phyloP scores from a whole-genome alignment of 805 yeast genomes.

The Lachancea sp. region DNA sequence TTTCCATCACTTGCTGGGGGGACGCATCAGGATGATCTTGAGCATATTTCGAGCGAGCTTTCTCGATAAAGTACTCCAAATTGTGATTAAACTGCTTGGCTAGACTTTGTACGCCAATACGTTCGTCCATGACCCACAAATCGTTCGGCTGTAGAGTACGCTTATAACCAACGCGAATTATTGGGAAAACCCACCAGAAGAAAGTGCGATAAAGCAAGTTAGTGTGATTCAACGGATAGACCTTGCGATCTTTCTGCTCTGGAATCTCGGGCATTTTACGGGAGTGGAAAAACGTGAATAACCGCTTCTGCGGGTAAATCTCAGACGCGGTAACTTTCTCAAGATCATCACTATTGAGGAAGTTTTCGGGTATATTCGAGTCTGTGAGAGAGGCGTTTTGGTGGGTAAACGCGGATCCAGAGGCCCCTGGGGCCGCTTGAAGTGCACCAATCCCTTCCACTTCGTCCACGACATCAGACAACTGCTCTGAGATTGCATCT shows the following conservation, averaged over 20 bases:
- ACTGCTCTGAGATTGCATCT: too few species aligned
- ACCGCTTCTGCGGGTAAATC: slow-evolving; percentile 39
- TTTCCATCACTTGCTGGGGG: slow-evolving; percentile 35
- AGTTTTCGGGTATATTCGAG: slow-evolving; percentile 28
- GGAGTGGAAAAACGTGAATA: slow-evolving; percentile 45
- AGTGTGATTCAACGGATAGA: slow-evolving; percentile 42
- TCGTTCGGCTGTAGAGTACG: slow-evolving; percentile 64
- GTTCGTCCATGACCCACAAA: slow-evolving; percentile 42
- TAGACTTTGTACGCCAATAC: slow-evolving; percentile 39
- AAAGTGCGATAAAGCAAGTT: slow-evolving; percentile 41
- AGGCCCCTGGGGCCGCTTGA: background rate
- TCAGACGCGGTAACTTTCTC: slow-evolving; percentile 34
- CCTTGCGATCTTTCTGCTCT: slow-evolving; percentile 40
- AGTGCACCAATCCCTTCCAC: background rate
- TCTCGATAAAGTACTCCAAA: slow-evolving; percentile 31
- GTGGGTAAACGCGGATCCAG: background rate
- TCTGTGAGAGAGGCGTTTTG: slow-evolving; percentile 12
- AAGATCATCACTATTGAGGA: slow-evolving; percentile 29
- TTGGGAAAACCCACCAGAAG: slow-evolving; percentile 64
- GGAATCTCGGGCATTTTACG: slow-evolving; percentile 48
- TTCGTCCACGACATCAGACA: background rate
- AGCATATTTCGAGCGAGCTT: slow-evolving; percentile 30
- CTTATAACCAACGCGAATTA: slow-evolving; percentile 61
- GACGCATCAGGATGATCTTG: slow-evolving; percentile 33
- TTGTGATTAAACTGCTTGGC: slow-evolving; percentile 34